phyloP scores from a whole-genome alignment of 305 asterid species.

The Fraxinus angustifolia region DNA sequence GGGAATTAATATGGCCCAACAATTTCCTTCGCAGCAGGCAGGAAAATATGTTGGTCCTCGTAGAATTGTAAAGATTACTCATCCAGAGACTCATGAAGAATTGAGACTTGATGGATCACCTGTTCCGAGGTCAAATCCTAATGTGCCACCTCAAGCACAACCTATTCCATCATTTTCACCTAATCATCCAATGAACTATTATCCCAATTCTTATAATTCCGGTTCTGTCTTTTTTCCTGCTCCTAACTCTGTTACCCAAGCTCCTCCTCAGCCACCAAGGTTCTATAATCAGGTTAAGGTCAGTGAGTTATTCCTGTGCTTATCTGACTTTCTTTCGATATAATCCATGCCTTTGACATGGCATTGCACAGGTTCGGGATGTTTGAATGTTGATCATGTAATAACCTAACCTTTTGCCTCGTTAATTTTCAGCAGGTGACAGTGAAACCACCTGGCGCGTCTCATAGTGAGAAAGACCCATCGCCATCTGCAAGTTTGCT shows the following conservation, averaged over 20 bases:
- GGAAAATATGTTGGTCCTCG: constrained; percentile 47
- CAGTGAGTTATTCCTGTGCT: constrained; percentile 18
- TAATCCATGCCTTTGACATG: neutral
- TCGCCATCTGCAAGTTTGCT: constrained; percentile 39
- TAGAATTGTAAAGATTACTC: constrained; percentile 76
- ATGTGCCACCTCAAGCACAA: neutral
- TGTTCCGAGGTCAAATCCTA: constrained; percentile 57
- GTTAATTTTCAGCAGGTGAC: constrained; percentile 53
- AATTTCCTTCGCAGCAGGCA: constrained; percentile 60
- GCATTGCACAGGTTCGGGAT: neutral
- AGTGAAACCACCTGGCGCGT: constrained; percentile 53
- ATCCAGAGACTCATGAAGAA: constrained; percentile 85
- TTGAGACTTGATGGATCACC: constrained; percentile 66
- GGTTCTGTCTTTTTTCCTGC: constrained; percentile 38
- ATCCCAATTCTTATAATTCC: constrained; percentile 50
- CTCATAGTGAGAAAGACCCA: constrained; percentile 47
- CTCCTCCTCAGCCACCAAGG: constrained; percentile 53
- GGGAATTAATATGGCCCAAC: constrained; percentile 58
- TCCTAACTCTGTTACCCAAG: constrained; percentile 51
- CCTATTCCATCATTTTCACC: constrained; percentile 30
- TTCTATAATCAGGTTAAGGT: constrained; percentile 55
- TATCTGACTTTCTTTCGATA: constrained; percentile 3
- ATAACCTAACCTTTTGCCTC: neutral
- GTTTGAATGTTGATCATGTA: constrained; percentile 3
- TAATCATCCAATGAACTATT: constrained; percentile 44